Evolutionary conservation across 495 filamentous ascomycete species (phyloP).

Genomic region (Neurospora sp.): DNA sequence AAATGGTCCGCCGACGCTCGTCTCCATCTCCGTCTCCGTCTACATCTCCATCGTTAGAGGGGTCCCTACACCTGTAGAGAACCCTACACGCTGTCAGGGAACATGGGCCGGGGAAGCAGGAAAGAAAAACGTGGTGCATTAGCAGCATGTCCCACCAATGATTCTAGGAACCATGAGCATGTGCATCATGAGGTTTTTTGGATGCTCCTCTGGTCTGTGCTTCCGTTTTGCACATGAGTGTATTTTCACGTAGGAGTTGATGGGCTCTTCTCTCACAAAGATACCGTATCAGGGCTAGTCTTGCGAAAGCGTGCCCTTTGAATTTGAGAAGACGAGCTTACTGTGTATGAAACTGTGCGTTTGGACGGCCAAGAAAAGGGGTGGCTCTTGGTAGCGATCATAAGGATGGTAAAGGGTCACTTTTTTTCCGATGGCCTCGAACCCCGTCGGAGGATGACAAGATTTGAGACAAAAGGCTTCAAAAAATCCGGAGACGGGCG

Average conservation of each 20-base stretch:
- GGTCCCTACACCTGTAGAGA: not conserved
- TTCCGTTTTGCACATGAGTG: not conserved
- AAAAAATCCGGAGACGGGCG: not conserved
- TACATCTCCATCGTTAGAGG: not conserved
- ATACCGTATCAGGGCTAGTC: not conserved
- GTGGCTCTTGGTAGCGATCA: not conserved
- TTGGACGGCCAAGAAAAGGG: not conserved
- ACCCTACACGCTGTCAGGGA: not conserved
- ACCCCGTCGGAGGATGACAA: not conserved
- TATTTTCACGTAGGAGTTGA: not conserved
- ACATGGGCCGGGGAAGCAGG: slow-evolving; percentile 4
- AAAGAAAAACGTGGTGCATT: not conserved
- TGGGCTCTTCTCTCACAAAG: not conserved
- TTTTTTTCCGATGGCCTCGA: not conserved
- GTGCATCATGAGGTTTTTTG: not conserved
- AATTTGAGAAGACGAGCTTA: not conserved
- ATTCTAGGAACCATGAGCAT: not conserved
- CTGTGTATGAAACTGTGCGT: not conserved
- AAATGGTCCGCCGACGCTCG: not conserved
- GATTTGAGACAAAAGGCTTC: not conserved
- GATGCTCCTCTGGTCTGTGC: not conserved
- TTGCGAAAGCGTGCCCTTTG: not conserved
- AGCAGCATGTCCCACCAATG: not conserved
- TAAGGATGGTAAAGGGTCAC: not conserved
- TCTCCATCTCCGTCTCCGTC: not conserved